Conservation (phyloP, 306 rosid genomes). For the Carpinus viminea region DNA sequence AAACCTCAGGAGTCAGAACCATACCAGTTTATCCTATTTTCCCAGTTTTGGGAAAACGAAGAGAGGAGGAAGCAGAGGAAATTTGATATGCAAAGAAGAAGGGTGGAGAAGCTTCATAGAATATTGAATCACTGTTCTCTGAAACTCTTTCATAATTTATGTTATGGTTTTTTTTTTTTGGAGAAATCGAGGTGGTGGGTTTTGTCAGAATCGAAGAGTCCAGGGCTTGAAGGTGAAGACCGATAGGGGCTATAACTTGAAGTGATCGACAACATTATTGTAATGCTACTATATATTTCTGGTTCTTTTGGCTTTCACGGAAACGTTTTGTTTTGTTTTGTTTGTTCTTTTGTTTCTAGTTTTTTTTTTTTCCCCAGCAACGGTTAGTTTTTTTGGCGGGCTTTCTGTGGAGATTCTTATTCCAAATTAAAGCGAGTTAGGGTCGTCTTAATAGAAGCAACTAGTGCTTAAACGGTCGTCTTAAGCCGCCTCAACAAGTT, state of each 20-base stretch:
- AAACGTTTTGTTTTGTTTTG: not conserved
- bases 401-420: not conserved
- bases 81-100: conserved; percentile 12
- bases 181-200: conserved; percentile 25
- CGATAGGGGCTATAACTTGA: conserved; percentile 18
- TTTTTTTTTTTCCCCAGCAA: not conserved
- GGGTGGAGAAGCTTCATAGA: conserved; percentile 8
- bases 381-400: not conserved
- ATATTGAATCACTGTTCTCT: not conserved
- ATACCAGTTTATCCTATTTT: not conserved
- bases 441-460: too few relatives aligned
- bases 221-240: conserved; percentile 22
- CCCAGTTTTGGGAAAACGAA: conserved; percentile 11
- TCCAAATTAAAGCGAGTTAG: not conserved
- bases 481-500: too few relatives aligned
- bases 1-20: not conserved
- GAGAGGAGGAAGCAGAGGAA: conserved; percentile 20
- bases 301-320: not conserved
- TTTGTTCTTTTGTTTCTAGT: not conserved
- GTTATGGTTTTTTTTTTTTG: conserved; percentile 24
- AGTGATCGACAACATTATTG: conserved; percentile 5
- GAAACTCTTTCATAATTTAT: not conserved
- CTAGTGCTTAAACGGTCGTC: too few relatives aligned
- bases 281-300: not conserved
- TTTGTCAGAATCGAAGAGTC: conserved; percentile 32